Evolutionary conservation across 139 green algal species (phyloP), one percentile per base, ranked within the genome.

Genomic region (Tetradesmus obliquus): DNA sequence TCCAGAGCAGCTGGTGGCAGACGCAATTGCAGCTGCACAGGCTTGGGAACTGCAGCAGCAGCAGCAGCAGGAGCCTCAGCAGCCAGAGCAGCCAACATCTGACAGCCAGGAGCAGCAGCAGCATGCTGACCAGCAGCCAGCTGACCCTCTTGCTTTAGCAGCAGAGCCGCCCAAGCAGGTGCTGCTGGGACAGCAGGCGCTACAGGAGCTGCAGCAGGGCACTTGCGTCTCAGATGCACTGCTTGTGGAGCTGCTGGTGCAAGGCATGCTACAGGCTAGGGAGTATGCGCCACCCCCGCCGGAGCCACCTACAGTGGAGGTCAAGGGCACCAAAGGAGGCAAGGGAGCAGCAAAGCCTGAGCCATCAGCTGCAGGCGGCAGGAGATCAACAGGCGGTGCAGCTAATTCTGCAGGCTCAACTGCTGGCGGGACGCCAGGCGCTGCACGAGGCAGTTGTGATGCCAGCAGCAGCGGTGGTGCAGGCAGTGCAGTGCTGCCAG

Each of bases 201-300:
- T 79, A 20, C n/a, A 57, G 12, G 7, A 81, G 58, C 79, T 87
- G 55, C 76, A 91, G 88, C 32, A 57, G 17, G 88, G 88, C 32
- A 9, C 7, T 55, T 19, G 60, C 24, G 45, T 74, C 2, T 79
- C 80, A 3, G 62, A 74, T 58, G 20, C 81, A 45, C 7, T 82
- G 81, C 84, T 91, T 51, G 85, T 90, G 71, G 55, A 86, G 90
- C 60, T 89, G 82, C 55, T 87, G 55, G 20, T 89, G 62, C 58
- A 94, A 17, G 95, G 81, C 74, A 96, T 97, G 88, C 83, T 91
- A 72, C 90, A 95, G 13, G 69, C 91, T 10, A 82, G 8, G 55
- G 45, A 80, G 0, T 58, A 81, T n/a, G 53, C n/a, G 53, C 53
- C 84, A 58, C 22, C 24, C 15, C 71, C 83, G 3, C 55, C 90